A percentile compares a stretch with the other conserved stretches of the same genome.
phyloP scores from a whole-genome alignment of 768 basidiomycete genomes.

The Xerocomellus dryophilus region DNA sequence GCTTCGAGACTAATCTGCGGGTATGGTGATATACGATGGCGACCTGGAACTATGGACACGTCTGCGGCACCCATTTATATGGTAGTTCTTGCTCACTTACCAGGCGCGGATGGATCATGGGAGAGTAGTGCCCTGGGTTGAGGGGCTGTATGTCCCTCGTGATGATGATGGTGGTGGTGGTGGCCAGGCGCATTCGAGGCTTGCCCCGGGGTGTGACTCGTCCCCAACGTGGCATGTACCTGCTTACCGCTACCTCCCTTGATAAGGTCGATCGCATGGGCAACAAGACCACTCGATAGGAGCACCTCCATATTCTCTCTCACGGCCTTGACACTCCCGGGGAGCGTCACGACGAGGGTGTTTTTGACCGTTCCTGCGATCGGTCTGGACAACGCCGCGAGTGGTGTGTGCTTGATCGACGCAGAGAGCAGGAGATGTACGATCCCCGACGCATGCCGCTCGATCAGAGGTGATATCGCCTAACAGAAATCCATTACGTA shows the following conservation, averaged over 20 bases:
- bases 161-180: constrained; percentile 35
- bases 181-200: constrained; percentile 25
- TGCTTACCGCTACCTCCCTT: constrained; percentile 61
- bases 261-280: constrained; percentile 72
- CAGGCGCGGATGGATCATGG: constrained; percentile 65
- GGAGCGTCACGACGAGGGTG: constrained; percentile 75
- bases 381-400: constrained; percentile 81
- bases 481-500: constrained; percentile 18
- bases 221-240: constrained; percentile 53
- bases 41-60: constrained; percentile 50
- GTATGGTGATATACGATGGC: constrained; percentile 77
- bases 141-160: constrained; percentile 45
- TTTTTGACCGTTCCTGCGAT: constrained; percentile 69
- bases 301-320: constrained; percentile 70
- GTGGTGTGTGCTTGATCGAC: constrained; percentile 70
- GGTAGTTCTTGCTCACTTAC: constrained; percentile 38
- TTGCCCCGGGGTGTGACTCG: constrained; percentile 20
- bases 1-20: constrained; percentile 63
- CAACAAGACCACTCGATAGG: constrained; percentile 52
- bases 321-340: constrained; percentile 84
- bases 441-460: constrained; percentile 66
- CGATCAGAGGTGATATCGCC: constrained; percentile 63
- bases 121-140: constrained; percentile 58
- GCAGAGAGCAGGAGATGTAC: constrained; percentile 68
- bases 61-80: neutral